Percentiles rank a stretch among this genome's conserved stretches.
These are phyloP conservation scores for Conidiobolus incongruus DNA, from an alignment of 371 early-diverging fungal genomes.

Conservation along the genomic window DNA sequence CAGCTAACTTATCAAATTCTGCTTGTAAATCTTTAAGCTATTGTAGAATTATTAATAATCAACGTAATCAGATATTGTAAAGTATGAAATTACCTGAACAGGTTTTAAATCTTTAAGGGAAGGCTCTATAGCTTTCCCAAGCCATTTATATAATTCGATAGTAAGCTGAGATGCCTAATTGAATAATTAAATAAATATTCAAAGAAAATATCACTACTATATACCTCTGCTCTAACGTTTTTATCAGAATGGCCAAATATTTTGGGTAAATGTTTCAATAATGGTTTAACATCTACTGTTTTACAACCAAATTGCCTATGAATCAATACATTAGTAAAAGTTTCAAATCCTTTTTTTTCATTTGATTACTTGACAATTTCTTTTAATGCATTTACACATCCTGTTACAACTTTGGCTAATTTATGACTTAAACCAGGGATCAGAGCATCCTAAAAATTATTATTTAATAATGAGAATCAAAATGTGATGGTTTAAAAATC, in stretches of 20 bases:
- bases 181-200: not conserved
- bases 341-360: slow-evolving; percentile 48
- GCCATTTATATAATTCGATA: slow-evolving; percentile 59
- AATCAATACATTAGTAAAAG: slow-evolving; percentile 41
- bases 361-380: slow-evolving; percentile 69
- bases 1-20: slow-evolving; percentile 49
- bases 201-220: slow-evolving; percentile 10
- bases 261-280: slow-evolving; percentile 63
- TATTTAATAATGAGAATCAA: not conserved
- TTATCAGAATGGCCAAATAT: slow-evolving; percentile 86
- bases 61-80: slow-evolving; percentile 10
- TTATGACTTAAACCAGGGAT: slow-evolving; percentile 60
- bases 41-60: slow-evolving; percentile 12
- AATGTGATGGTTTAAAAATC: too few relatives aligned
- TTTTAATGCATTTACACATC: slow-evolving; percentile 35
- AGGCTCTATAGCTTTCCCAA: slow-evolving; percentile 39
- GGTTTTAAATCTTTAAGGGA: slow-evolving; percentile 49
- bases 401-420: slow-evolving; percentile 74
- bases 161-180: slow-evolving; percentile 34
- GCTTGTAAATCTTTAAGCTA: slow-evolving; percentile 68
- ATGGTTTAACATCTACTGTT: slow-evolving; percentile 48
- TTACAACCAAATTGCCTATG: slow-evolving; percentile 44
- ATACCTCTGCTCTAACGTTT: slow-evolving; percentile 71
- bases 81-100: slow-evolving; percentile 44
- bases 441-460: slow-evolving; percentile 33